These are phyloP conservation scores for Sisymbrium altissimum DNA, from an alignment of 345 rosid genomes.

Conservation along the genomic window DNA sequence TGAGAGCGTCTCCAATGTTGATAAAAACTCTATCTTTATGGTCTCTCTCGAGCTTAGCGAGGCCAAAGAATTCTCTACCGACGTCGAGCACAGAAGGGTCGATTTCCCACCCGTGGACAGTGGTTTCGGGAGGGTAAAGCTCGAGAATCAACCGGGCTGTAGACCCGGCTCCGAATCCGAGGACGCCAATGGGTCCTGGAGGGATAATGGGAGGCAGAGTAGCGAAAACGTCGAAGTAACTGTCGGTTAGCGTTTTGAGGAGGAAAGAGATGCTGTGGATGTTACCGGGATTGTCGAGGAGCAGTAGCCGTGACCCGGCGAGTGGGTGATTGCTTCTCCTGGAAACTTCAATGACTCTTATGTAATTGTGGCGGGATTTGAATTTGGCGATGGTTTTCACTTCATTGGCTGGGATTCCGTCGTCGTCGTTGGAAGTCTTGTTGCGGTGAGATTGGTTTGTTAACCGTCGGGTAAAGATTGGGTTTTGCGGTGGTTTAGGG, in stretches of 20 bases:
- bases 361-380: conserved; percentile 78
- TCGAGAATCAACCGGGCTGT: conserved; percentile 66
- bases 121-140: conserved; percentile 51
- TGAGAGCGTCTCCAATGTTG: conserved; percentile 64
- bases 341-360: conserved; percentile 74
- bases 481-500: conserved; percentile 27
- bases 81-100: conserved; percentile 78
- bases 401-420: conserved; percentile 64
- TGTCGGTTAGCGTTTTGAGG: conserved; percentile 54
- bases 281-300: conserved; percentile 82
- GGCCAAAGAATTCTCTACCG: conserved; percentile 73
- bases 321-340: conserved; percentile 68
- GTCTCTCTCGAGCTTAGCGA: conserved; percentile 58
- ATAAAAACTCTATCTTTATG: conserved; percentile 56
- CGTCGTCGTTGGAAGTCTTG: conserved; percentile 35
- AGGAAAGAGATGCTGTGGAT: conserved; percentile 86
- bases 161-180: conserved; percentile 88
- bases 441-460: conserved; percentile 8
- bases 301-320: conserved; percentile 57
- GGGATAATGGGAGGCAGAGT: conserved; percentile 73
- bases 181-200: conserved; percentile 69
- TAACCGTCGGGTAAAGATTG: conserved; percentile 11
- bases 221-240: conserved; percentile 89
- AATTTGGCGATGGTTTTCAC: conserved; percentile 64
- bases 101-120: conserved; percentile 86